phyloP scores from a whole-genome alignment of 257 asterid species.

The Plectranthus barbatus region DNA sequence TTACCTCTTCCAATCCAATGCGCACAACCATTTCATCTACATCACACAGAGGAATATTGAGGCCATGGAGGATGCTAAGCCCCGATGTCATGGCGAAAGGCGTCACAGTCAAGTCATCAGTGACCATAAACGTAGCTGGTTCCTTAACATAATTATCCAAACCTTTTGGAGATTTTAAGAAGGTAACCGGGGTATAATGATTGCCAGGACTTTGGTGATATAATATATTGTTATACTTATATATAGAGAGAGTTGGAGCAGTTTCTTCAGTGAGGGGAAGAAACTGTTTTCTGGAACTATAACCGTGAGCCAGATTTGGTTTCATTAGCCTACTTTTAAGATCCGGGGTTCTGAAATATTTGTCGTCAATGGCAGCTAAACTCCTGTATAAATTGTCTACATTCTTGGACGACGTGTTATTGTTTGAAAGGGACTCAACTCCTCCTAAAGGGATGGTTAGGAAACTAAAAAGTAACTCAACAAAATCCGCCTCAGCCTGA shows the following conservation, averaged over 20 bases:
- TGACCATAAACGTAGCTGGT: slow-evolving; percentile 3
- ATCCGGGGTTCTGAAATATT: not conserved
- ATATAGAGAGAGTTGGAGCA: not conserved
- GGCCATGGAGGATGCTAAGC: not conserved
- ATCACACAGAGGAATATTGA: slow-evolving; percentile 12
- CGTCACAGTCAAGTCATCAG: slow-evolving; percentile 12
- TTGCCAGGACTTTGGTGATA: no score
- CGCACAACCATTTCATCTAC: slow-evolving; percentile 9
- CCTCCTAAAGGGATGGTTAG: slow-evolving; percentile 14
- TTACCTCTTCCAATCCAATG: slow-evolving; percentile 20
- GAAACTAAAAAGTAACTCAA: slow-evolving; percentile 11
- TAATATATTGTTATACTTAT: no score
- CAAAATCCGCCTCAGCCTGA: slow-evolving; percentile 11
- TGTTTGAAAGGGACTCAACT: not conserved
- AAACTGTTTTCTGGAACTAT: not conserved
- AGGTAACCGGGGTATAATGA: not conserved
- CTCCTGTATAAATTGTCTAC: slow-evolving; percentile 15
- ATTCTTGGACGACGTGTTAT: not conserved
- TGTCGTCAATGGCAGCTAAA: not conserved
- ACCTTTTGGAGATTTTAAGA: not conserved
- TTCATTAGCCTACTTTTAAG: not conserved
- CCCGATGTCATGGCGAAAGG: not conserved
- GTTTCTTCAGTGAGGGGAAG: not conserved
- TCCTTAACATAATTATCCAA: not conserved
- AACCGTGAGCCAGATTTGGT: slow-evolving; percentile 5